These are phyloP conservation scores for Aphanoascus verrucosus DNA, from an alignment of 2,329 filamentous ascomycete genomes.

Conservation along the genomic window DNA sequence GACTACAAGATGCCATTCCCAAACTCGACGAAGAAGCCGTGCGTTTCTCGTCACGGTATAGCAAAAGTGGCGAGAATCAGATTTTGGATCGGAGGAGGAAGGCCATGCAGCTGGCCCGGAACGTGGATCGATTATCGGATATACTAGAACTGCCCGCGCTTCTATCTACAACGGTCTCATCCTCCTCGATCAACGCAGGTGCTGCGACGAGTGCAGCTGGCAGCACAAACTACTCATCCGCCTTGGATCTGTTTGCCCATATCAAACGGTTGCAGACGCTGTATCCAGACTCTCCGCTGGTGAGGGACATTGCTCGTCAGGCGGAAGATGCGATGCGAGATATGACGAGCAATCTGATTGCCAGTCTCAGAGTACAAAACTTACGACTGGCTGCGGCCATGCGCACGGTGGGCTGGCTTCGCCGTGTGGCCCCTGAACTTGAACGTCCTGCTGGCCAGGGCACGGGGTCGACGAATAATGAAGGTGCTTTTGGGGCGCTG, in stretches of 20 bases:
- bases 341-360: slow-evolving; percentile 75
- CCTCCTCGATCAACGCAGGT: slow-evolving; percentile 31
- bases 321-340: slow-evolving; percentile 80
- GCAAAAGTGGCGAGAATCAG: slow-evolving; percentile 58
- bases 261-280: slow-evolving; percentile 74
- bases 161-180: slow-evolving; percentile 59
- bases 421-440: slow-evolving; percentile 74
- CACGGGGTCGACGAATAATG: slow-evolving; percentile 24
- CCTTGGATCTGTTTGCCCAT: slow-evolving; percentile 85
- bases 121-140: slow-evolving; percentile 80
- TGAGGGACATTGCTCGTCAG: slow-evolving; percentile 61
- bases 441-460: slow-evolving; percentile 36
- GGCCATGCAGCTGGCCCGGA: slow-evolving; percentile 69
- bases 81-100: slow-evolving; percentile 64
- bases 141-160: slow-evolving; percentile 82
- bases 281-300: slow-evolving; percentile 67
- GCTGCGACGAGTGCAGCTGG: slow-evolving; percentile 34
- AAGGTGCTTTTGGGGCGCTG: slow-evolving; percentile 66
- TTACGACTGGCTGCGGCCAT: slow-evolving; percentile 85
- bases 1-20: slow-evolving; percentile 63
- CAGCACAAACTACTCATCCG: slow-evolving; percentile 70
- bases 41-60: slow-evolving; percentile 72
- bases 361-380: slow-evolving; percentile 61
- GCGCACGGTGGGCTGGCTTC: slow-evolving; percentile 81
- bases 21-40: slow-evolving; percentile 68